Base-by-base conservation (phyloP, 495 filamentous ascomycete species). In the Aspergillus sclerotioniger region DNA sequence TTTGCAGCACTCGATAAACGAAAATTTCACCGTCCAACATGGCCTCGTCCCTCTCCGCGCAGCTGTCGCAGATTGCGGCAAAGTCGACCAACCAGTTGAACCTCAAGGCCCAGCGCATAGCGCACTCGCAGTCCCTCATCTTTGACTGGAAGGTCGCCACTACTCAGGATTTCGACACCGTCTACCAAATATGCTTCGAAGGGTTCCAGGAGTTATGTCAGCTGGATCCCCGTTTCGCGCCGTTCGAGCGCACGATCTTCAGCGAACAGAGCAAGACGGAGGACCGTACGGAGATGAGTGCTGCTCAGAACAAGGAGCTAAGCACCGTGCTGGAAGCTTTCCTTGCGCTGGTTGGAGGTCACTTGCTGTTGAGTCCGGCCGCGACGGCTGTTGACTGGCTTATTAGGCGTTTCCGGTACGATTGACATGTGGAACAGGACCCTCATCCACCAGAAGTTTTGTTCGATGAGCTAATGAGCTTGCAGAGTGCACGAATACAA, bases 311-410 rank as follows among this genome's bases (percentile, higher is more conserved):
- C 66, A 76, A 83, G 60, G 87, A 89, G 45, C 79, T 99, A 32
- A 85, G 96, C 73, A 73, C 74, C 43, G 90, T 83, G 37, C 68
- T 98, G 51, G 87, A 94, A 60, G 81, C 82, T 5, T 98, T 98
- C 65, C 77, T 99, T 46, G 85, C 84, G 25, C 76, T 96, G 8
- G 83, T 90, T 12, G 85, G 88, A 20, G 82, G 84, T n/a, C 80
- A 87, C 47, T 61, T 99, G 37, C 80, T 91, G 28, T 76, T 99
- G 43, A 91, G 84, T 68, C 92, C 93, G 15, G 90, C 90, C 1
- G 81, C 94, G 13, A 96, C 92, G 63, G 90, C 91, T 5, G 78
- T 97, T 32, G 95, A 99, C 75, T 99, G 94, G 94, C 80, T 97
- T 20, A 80, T 99, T 31, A 79, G 94, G 65, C 81, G 92, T 57